Percentiles rank a stretch among this genome's conserved stretches.
phyloP scores from a whole-genome alignment of 176 grass and related monocot genomes.

The Musa schizocarpa region DNA sequence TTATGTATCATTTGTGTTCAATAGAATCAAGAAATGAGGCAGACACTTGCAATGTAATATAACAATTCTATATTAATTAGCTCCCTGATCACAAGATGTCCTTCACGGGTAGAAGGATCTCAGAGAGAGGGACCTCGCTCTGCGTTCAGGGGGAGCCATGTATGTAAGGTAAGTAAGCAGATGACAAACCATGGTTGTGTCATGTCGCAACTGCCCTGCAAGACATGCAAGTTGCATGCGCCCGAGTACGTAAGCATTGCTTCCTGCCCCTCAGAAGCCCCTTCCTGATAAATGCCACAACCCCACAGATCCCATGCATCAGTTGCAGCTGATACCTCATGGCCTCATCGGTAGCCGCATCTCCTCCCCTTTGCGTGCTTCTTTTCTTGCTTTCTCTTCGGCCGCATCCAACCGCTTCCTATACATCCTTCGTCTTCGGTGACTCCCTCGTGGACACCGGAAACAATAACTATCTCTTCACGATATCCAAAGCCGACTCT shows the following conservation, averaged over 20 bases:
- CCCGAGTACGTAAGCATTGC: neutral
- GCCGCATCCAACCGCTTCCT: slow-evolving; percentile 26
- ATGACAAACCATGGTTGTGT: neutral
- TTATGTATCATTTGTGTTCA: too few species aligned
- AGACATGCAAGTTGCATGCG: slow-evolving; percentile 13
- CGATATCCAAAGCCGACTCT: slow-evolving; percentile 69
- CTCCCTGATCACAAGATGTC: too few species aligned
- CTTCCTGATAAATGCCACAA: neutral
- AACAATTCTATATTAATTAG: too few species aligned
- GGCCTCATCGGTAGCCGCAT: neutral
- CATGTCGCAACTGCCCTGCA: neutral
- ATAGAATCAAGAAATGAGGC: too few species aligned
- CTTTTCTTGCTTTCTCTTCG: slow-evolving; percentile 26
- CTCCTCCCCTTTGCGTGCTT: slow-evolving; percentile 13
- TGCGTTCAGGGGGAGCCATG: too few species aligned
- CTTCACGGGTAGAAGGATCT: too few species aligned
- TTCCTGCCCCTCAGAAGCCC: neutral
- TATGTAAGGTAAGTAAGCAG: too few species aligned
- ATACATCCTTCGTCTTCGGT: slow-evolving; percentile 69
- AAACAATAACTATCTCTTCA: slow-evolving; percentile 82
- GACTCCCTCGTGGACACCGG: slow-evolving; percentile 85
- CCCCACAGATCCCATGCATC: neutral
- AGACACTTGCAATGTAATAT: too few species aligned
- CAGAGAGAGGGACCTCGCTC: too few species aligned
- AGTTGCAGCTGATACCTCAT: neutral